phyloP scores from a whole-genome alignment of 108 stramenopile species.

The Aurantiochytrium sp. region DNA sequence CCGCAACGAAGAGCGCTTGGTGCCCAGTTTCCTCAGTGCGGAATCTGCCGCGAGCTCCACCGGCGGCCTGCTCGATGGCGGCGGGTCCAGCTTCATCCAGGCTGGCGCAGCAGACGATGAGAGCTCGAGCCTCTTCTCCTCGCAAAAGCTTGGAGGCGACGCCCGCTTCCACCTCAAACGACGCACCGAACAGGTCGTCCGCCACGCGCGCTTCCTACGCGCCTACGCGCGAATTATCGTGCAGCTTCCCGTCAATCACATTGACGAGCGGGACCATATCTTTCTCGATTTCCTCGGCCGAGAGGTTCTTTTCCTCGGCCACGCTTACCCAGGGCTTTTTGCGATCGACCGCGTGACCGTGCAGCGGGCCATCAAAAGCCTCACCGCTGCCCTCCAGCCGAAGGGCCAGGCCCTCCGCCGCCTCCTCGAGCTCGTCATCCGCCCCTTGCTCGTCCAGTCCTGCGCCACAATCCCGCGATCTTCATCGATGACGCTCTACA shows the following conservation, averaged over 20 bases:
- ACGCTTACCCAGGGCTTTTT: not conserved
- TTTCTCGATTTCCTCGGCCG: not conserved
- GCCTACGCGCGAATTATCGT: constrained; percentile 11
- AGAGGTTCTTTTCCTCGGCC: not conserved
- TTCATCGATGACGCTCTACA: not conserved
- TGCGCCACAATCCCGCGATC: not conserved
- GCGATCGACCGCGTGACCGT: not conserved
- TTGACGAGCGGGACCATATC: constrained; percentile 16
- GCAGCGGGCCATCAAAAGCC: not conserved
- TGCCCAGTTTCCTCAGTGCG: not conserved
- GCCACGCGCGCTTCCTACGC: constrained; percentile 21
- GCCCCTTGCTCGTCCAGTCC: not conserved
- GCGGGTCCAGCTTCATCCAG: too few relatives aligned
- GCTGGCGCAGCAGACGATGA: too few relatives aligned
- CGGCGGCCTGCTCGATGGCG: not conserved
- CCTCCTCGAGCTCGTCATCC: not conserved
- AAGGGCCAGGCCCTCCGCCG: not conserved
- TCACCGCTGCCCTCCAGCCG: not conserved
- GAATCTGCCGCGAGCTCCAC: not conserved
- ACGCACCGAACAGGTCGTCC: not conserved
- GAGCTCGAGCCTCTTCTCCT: too few relatives aligned
- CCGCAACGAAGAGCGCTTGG: not conserved
- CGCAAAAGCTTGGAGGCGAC: not conserved
- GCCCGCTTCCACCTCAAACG: not conserved
- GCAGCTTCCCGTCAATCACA: not conserved